Evolutionary conservation across 192 early-diverging fungal species (phyloP).

Genomic region (Podila horticola): DNA sequence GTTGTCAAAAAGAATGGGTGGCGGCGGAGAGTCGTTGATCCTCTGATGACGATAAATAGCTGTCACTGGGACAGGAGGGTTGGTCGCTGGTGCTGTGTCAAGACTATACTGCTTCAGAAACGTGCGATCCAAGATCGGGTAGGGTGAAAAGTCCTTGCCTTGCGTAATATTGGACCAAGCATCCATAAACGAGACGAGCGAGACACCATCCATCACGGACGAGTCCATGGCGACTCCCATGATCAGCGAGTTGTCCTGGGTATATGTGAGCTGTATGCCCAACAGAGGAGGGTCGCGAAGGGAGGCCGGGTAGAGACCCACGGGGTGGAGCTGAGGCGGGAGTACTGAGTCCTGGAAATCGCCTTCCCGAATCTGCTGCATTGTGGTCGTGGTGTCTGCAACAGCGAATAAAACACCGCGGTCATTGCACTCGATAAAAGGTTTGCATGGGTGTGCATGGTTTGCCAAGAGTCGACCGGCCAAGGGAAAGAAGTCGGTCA

Average conservation of each 20-base stretch:
- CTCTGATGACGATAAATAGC: constrained; percentile 40
- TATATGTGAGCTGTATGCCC: constrained; percentile 46
- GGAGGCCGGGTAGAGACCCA: constrained; percentile 45
- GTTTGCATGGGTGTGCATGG: constrained; percentile 5
- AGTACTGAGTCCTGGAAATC: constrained; percentile 36
- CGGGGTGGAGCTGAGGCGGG: constrained; percentile 43
- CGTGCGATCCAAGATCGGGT: constrained; percentile 30
- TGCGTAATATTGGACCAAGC: constrained; percentile 49
- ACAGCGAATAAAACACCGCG: constrained; percentile 47
- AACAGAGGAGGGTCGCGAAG: constrained; percentile 43
- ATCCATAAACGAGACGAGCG: constrained; percentile 46
- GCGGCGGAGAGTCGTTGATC: constrained; percentile 44
- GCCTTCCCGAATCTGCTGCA: constrained; percentile 34
- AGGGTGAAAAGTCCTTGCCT: constrained; percentile 47
- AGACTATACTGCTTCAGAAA: constrained; percentile 26
- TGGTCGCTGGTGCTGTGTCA: not conserved
- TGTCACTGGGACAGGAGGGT: not conserved
- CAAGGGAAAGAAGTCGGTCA: constrained; percentile 44
- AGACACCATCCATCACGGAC: constrained; percentile 42
- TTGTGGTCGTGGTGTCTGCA: constrained; percentile 23
- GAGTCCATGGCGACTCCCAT: constrained; percentile 51
- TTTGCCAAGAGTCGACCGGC: constrained; percentile 20
- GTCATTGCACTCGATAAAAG: constrained; percentile 48
- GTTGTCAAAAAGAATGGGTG: constrained; percentile 47
- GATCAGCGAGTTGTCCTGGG: constrained; percentile 39